Evolutionary conservation across 1,139 yeast species (phyloP), one percentile per base, ranked within the genome.

Genomic region (Pichia sp.): DNA sequence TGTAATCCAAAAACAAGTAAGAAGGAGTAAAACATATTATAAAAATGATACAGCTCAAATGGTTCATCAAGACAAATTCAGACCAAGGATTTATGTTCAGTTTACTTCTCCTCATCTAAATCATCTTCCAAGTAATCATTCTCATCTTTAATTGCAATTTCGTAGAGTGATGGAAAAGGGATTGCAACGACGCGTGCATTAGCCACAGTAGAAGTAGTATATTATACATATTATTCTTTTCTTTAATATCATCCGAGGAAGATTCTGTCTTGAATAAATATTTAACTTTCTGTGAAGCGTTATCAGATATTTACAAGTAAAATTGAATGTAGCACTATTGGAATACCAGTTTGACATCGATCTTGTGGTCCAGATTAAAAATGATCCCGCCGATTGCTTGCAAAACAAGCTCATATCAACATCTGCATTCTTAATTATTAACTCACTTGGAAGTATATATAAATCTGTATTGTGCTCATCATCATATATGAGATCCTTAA

Each of bases 401-500:
- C 48, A 29, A 3, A 45, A 37, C 23, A 32, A 32, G 25, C 40
- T 50, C 4, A 45, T 15, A 38, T 50, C 49, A 7, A 37, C 11
- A 40, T 47, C 43, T 15, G 49, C 41, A 18, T 15, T 7, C 25
- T 34, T 15, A 4, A 20, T 8, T 13, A 50, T 16, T 15, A 11
- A 8, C 4, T 40, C 46, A 24, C 24, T 15, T 3, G 47, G 38
- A 3, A 50, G n/a, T 8, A 41, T 43, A 18, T 26, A 13, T 22
- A 32, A 25, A 39, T 45, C 48, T 1, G 23, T 2, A 9, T 22
- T 30, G n/a, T 11, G 12, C 1, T 3, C 30, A 16, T 45, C 39
- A 29, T 40, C 35, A 29, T 42, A 52, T 12, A 27, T 13, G 15
- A 42, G 45, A 27, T 53, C 49, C 39, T 52, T 53, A 12, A 52